Base-by-base conservation (phyloP, 2,329 filamentous ascomycete genomes). In the Akanthomyces uredinophilus region DNA sequence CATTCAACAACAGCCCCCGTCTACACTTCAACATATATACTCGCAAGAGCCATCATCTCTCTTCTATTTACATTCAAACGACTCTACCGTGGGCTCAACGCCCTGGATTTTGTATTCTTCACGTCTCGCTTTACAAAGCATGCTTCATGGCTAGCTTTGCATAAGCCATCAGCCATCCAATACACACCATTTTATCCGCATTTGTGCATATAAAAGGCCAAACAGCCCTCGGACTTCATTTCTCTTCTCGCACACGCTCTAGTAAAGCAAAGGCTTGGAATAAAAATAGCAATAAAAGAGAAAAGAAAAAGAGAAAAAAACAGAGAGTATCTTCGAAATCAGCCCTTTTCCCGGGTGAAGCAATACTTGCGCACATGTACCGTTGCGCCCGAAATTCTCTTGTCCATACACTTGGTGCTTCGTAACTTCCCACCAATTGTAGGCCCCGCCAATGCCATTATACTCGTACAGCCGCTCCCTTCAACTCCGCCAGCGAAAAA, bases 11-110 rank as follows among this genome's bases (percentile, higher is more conserved):
- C 39, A 39, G 47, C 56, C 46, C 32, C 18, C n/a, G n/a, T 32
- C 24, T 50, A 16, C 35, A 39, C 20, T 59, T 59, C 56, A 60
- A 60, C 57, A 60, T 51, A 52, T 52, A 60, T 18, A 58, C 41
- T 60, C 18, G 5, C 35, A 51, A 59, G 56, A 59, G 46, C 56
- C 50, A 51, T 51, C 56, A 51, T 59, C 35, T 43, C 22, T 43
- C 46, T 50, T 51, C 43, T 39, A 54, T 41, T 14, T 49, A 49
- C 4, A 39, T 20, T 11, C 4, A 39, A 49, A 49, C 49, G 16
- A 27, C n/a, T 44, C 41, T 24, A 32, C 49, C 13, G 49, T 16
- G 49, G 49, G 49, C 49, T 51, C 49, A 51, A 51, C 49, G 49
- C 49, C 29, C 49, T 35, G 6, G 32, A 16, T 20, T 20, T 20